Conservation (phyloP, 805 yeast genomes). For the Candida ulmi region DNA sequence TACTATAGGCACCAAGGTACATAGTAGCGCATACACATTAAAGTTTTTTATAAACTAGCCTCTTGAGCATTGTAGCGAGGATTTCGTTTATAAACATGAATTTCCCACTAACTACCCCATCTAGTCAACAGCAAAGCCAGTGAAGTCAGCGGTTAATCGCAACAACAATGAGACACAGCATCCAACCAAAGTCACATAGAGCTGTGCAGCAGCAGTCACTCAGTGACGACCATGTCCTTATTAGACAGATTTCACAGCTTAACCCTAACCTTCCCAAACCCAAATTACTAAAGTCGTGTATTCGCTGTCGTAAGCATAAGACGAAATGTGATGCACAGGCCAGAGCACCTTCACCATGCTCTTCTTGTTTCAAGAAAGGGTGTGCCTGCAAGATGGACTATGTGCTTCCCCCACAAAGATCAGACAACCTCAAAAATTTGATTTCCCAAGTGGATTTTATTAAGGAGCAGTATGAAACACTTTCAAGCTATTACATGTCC, state of each 20-base stretch:
- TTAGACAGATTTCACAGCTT: background rate
- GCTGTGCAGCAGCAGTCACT: background rate
- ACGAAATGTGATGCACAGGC: constrained; percentile 55
- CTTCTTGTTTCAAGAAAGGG: constrained; percentile 48
- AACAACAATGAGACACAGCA: background rate
- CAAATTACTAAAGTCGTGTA: constrained; percentile 50
- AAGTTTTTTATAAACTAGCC: no score
- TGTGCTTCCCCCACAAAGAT: constrained; percentile 43
- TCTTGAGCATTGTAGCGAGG: no score
- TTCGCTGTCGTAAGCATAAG: constrained; percentile 60
- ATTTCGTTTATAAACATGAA: no score
- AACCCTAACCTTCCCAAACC: constrained; percentile 24
- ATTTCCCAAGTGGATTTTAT: constrained; percentile 14
- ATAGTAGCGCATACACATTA: no score
- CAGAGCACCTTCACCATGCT: constrained; percentile 51
- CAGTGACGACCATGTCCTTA: background rate
- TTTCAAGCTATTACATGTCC: constrained; percentile 14
- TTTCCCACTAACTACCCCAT: no score
- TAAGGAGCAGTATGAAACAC: constrained; percentile 6
- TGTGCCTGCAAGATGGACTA: constrained; percentile 49
- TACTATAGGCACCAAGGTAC: no score
- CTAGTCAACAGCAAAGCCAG: background rate
- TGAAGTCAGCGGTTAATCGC: background rate
- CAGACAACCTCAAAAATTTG: constrained; percentile 21
- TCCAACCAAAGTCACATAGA: background rate